Evolutionary conservation across 2,329 filamentous ascomycete genomes (phyloP).

Genomic region (Hymenoscyphus albidus): DNA sequence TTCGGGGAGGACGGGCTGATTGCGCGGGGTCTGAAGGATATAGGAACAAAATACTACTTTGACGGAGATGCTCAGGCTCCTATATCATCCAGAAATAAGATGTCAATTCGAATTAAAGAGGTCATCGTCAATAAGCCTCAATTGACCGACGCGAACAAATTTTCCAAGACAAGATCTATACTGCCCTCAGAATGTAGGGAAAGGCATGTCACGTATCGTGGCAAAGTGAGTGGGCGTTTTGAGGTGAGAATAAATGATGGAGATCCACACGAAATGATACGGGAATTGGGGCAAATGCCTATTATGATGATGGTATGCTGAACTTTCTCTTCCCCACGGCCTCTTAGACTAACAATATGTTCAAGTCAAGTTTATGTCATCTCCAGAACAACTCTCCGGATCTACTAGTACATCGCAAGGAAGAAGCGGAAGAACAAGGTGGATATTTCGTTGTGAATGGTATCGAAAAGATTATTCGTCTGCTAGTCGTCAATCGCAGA

Average conservation of each 20-base stretch:
- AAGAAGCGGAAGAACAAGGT: constrained; percentile 93
- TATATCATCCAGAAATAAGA: constrained; percentile 62
- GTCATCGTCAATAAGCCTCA: constrained; percentile 78
- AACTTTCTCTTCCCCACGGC: not conserved
- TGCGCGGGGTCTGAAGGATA: constrained; percentile 75
- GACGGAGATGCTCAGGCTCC: constrained; percentile 70
- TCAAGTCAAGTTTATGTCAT: constrained; percentile 84
- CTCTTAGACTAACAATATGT: constrained; percentile 1
- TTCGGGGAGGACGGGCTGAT: constrained; percentile 72
- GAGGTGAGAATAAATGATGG: constrained; percentile 86
- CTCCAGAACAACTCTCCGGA: constrained; percentile 81
- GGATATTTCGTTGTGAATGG: constrained; percentile 98
- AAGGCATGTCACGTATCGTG: constrained; percentile 85
- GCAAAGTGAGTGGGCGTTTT: constrained; percentile 76
- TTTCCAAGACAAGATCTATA: constrained; percentile 78
- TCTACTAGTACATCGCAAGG: constrained; percentile 78
- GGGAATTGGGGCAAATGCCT: constrained; percentile 84
- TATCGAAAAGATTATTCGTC: constrained; percentile 92
- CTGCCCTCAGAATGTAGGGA: constrained; percentile 92
- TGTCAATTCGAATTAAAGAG: constrained; percentile 75
- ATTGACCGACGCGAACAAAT: constrained; percentile 79
- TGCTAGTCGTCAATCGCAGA: constrained; percentile 83
- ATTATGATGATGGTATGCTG: constrained; percentile 79
- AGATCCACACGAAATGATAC: constrained; percentile 74
- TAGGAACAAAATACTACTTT: constrained; percentile 82